Evolutionary conservation across 1,139 yeast genomes (phyloP), one percentile per base, ranked within the genome.

Genomic region (Yamadazyma taylorii): DNA sequence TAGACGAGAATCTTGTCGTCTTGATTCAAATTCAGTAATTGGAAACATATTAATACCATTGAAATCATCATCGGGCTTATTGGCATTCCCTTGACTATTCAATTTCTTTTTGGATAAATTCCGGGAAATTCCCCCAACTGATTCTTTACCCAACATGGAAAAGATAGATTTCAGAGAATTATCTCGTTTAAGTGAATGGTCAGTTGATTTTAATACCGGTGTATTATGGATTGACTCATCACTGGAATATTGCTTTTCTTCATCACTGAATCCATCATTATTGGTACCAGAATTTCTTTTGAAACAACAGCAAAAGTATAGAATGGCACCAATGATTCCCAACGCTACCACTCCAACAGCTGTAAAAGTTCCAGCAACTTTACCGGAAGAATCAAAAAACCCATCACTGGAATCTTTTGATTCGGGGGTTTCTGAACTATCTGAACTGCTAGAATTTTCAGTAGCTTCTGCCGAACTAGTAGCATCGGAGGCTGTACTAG

Each of bases 281-380:
- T 55, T 45, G 24, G 51, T 58, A 19, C 51, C 51, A 21, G 53
- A 51, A 24, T 44, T 27, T 39, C 46, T 35, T 5, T 34, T 36
- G 32, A 40, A 29, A 24, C 64, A 65, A 41, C 69, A 69, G 45
- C 73, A 70, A 48, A 67, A 68, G 48, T 64, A 68, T 6, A 67
- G 40, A 1, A 65, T 39, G 3, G 59, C 66, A 0, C 50, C 29
- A 1, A 77, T 43, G 1, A 78, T 33, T 0, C 69, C 78, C 1
- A 71, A 51, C 0, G 60, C 75, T 3, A 76, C 78, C 3, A 81
- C 53, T 2, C 84, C 88, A 5, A 83, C 88, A 0, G 75, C 88
- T 0, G 84, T 74, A 57, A 83, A 83, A 0, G 82, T 80, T 10
- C 89, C 89, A 0, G 87, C 89, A 1, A 83, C 88, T 47, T 79